These are phyloP conservation scores for Umbelopsis vinacea DNA, from an alignment of 192 early-diverging fungal species.

Conservation along the genomic window DNA sequence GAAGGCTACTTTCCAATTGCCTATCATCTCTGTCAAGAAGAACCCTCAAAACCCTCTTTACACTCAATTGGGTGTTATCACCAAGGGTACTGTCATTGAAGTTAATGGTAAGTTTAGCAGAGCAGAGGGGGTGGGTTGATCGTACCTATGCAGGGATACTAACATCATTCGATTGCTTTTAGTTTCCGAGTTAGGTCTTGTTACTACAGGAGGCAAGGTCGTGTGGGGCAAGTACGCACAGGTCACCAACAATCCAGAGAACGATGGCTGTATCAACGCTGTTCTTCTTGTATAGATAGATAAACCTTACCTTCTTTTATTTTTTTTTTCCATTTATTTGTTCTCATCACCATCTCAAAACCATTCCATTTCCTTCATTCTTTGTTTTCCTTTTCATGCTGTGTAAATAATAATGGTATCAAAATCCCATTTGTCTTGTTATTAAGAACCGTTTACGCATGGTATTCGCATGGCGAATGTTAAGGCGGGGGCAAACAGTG, in stretches of 20 bases:
- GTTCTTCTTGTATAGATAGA: slow-evolving; percentile 82
- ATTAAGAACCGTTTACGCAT: not conserved
- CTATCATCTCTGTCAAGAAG: slow-evolving; percentile 98
- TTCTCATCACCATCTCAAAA: not conserved
- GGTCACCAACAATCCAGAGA: slow-evolving; percentile 98
- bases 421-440: not conserved
- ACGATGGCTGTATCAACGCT: slow-evolving; percentile 96
- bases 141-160: slow-evolving; percentile 5
- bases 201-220: slow-evolving; percentile 96
- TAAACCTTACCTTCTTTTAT: slow-evolving; percentile 14
- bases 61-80: slow-evolving; percentile 96
- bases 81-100: slow-evolving; percentile 98
- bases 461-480: no score
- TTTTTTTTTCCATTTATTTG: no score
- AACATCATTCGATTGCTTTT: not conserved
- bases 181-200: slow-evolving; percentile 93
- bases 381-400: slow-evolving; percentile 14
- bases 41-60: slow-evolving; percentile 96
- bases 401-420: slow-evolving; percentile 18
- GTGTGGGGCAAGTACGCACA: slow-evolving; percentile 97
- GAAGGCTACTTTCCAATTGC: slow-evolving; percentile 94
- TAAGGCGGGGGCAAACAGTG: no score
- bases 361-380: not conserved
- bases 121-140: not conserved
- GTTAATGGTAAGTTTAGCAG: slow-evolving; percentile 46